Percentiles rank a stretch among this genome's conserved stretches.
These are phyloP conservation scores for Corniculantispora saksenae DNA, from an alignment of 2,329 filamentous ascomycete genomes.

Conservation along the genomic window DNA sequence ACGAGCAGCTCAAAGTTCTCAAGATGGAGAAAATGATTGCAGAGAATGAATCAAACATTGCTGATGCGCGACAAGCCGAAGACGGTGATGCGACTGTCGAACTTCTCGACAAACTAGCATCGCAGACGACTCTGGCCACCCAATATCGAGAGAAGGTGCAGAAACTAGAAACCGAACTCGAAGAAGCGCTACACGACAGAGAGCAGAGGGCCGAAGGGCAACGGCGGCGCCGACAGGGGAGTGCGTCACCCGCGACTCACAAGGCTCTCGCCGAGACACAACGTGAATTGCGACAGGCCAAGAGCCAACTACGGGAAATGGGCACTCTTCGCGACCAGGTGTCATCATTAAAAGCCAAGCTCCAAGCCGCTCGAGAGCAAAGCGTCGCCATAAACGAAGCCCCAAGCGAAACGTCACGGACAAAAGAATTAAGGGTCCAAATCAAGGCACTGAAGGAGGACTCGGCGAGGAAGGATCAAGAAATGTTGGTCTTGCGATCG, in stretches of 20 bases:
- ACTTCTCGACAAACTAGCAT: slow-evolving; percentile 54
- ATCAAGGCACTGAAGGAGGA: slow-evolving; percentile 47
- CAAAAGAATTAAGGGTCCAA: slow-evolving; percentile 43
- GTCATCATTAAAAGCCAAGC: slow-evolving; percentile 50
- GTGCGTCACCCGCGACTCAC: slow-evolving; percentile 51
- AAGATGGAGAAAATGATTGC: slow-evolving; percentile 64
- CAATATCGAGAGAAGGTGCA: slow-evolving; percentile 62
- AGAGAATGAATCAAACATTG: slow-evolving; percentile 60
- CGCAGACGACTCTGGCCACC: slow-evolving; percentile 57
- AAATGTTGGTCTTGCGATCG: slow-evolving; percentile 48
- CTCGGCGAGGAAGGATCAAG: slow-evolving; percentile 48
- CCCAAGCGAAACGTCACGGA: slow-evolving; percentile 27
- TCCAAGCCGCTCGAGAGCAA: slow-evolving; percentile 37
- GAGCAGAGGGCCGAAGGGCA: slow-evolving; percentile 33
- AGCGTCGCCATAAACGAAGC: slow-evolving; percentile 41
- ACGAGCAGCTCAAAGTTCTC: slow-evolving; percentile 66
- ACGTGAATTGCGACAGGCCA: slow-evolving; percentile 55
- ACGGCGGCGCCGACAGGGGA: slow-evolving; percentile 39
- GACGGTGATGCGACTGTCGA: slow-evolving; percentile 43
- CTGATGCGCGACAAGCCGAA: slow-evolving; percentile 30
- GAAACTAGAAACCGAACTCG: slow-evolving; percentile 55
- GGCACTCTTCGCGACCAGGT: slow-evolving; percentile 54
- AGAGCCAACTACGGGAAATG: slow-evolving; percentile 55
- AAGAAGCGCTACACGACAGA: slow-evolving; percentile 40
- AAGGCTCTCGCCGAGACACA: slow-evolving; percentile 54